Evolutionary conservation across 2,329 filamentous ascomycete species (phyloP).

Genomic region (Emmonsiellopsis sp.): DNA sequence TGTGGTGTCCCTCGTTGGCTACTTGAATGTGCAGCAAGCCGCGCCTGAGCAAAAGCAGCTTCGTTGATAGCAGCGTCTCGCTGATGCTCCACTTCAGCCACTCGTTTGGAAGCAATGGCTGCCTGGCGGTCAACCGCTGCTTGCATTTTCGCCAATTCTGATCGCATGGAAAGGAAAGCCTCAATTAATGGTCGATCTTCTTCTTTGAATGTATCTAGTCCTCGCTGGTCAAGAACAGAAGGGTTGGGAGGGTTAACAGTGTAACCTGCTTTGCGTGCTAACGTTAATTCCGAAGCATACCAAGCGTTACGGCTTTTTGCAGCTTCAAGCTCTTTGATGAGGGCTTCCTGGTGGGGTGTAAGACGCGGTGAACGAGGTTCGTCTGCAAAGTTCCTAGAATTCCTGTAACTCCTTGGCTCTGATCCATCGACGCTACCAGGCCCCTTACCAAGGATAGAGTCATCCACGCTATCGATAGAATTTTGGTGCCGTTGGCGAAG

Average conservation of each 20-base stretch:
- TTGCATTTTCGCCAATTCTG: constrained; percentile 83
- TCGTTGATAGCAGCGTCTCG: constrained; percentile 90
- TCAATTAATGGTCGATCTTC: constrained; percentile 89
- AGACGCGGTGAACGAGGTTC: constrained; percentile 38
- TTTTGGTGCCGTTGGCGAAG: constrained; percentile 54
- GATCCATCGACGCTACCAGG: constrained; percentile 32
- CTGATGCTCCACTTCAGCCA: constrained; percentile 91
- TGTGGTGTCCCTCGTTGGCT: constrained; percentile 53
- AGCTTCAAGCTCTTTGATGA: constrained; percentile 79
- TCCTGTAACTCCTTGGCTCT: constrained; percentile 30
- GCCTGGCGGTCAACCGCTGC: constrained; percentile 82
- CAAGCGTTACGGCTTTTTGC: constrained; percentile 84
- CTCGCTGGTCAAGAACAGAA: constrained; percentile 63
- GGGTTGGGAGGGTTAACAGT: constrained; percentile 43
- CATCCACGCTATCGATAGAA: constrained; percentile 60
- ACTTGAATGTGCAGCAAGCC: constrained; percentile 69
- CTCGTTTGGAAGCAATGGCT: constrained; percentile 72
- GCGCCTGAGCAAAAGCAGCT: constrained; percentile 90
- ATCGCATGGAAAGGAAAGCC: constrained; percentile 82
- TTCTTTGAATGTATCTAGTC: constrained; percentile 73
- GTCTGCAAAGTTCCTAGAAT: constrained; percentile 32
- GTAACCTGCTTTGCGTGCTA: constrained; percentile 87
- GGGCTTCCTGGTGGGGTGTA: constrained; percentile 46
- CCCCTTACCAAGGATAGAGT: constrained; percentile 40
- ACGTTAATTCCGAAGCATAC: constrained; percentile 89